Conservation (phyloP, 2,329 filamentous ascomycete species). For the Colletotrichum sp. region DNA sequence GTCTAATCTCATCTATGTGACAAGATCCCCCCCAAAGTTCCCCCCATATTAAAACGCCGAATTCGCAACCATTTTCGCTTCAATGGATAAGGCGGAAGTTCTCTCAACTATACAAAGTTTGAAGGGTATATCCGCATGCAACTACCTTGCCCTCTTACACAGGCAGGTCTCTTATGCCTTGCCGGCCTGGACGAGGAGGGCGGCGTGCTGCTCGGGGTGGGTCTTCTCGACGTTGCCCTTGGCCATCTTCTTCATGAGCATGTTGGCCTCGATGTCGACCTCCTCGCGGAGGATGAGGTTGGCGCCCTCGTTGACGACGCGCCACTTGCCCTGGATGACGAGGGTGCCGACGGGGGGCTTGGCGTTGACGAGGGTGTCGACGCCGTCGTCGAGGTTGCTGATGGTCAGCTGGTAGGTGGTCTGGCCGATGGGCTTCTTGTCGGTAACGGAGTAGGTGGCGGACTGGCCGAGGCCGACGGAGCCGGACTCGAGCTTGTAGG, state of each 20-base stretch:
- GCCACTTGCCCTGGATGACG: conserved; percentile 17
- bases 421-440: conserved; percentile 22
- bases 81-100: not conserved
- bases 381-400: conserved; percentile 19
- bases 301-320: not conserved
- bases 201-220: conserved; percentile 17
- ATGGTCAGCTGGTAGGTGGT: conserved; percentile 20
- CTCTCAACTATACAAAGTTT: not conserved
- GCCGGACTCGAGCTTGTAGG: conserved; percentile 15
- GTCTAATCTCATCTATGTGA: not conserved
- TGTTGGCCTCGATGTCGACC: conserved; percentile 18
- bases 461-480: conserved; percentile 4
- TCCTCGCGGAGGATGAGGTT: conserved; percentile 16
- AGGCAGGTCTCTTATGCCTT: conserved; percentile 4
- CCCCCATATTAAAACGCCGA: conserved; percentile 2
- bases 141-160: not conserved
- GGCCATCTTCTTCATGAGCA: conserved; percentile 22
- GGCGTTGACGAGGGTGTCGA: conserved; percentile 18
- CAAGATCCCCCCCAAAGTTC: not conserved
- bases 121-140: not conserved
- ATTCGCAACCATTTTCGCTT: not conserved
- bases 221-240: conserved; percentile 21
- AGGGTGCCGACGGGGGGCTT: conserved; percentile 20
- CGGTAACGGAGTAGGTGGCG: conserved; percentile 18
- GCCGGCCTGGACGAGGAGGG: conserved; percentile 15